A percentile compares a stretch with the other conserved stretches of the same genome.
Conservation (phyloP, 192 early-diverging fungal species). For the Coemansia sp. region DNA sequence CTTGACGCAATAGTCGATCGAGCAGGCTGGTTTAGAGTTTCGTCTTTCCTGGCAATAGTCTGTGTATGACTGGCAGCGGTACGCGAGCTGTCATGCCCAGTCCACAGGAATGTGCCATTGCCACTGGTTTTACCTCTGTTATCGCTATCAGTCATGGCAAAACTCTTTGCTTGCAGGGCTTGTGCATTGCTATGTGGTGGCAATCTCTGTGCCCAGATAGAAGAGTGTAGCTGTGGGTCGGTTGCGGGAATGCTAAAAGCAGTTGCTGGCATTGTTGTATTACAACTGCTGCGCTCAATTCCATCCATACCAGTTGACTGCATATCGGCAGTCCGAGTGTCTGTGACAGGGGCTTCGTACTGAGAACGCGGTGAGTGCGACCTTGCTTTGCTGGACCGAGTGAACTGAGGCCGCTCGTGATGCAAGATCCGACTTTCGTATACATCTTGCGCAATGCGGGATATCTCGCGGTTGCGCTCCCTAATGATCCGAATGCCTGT, state of each 20-base stretch:
- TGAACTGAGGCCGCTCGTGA: slow-evolving; percentile 4
- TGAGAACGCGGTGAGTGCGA: not conserved
- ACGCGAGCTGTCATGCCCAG: not conserved
- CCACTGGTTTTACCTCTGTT: not conserved
- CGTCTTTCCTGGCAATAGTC: not conserved
- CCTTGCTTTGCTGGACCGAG: slow-evolving; percentile 1
- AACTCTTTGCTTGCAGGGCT: not conserved
- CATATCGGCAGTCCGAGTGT: not conserved
- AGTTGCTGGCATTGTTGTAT: not conserved
- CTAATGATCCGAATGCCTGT: slow-evolving; percentile 26
- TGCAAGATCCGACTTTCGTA: slow-evolving; percentile 29
- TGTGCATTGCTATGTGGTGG: not conserved
- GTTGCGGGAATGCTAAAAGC: not conserved
- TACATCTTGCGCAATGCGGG: slow-evolving; percentile 27
- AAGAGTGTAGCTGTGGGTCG: not conserved
- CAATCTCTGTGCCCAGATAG: not conserved
- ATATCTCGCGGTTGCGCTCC: slow-evolving; percentile 28
- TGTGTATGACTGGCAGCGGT: not conserved
- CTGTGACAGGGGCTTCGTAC: not conserved
- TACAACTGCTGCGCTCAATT: not conserved
- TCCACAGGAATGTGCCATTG: not conserved
- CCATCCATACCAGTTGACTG: not conserved
- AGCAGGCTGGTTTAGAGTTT: not conserved
- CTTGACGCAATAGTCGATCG: slow-evolving; percentile 13
- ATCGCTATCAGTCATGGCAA: not conserved